phyloP scores from a whole-genome alignment of 805 yeast species.

The Saturnispora zaruensis region DNA sequence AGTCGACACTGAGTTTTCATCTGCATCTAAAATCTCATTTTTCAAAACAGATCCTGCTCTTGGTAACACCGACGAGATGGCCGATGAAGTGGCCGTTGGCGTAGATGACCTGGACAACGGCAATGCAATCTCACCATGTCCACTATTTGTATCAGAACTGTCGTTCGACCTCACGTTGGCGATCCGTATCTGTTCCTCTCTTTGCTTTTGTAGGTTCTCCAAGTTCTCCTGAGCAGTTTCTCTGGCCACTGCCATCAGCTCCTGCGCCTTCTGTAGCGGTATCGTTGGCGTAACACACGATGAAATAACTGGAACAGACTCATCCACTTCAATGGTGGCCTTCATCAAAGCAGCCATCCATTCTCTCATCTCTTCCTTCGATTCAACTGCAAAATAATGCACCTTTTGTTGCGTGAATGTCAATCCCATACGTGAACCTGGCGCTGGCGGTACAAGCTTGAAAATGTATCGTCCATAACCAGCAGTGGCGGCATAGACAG shows the following conservation, averaged over 20 bases:
- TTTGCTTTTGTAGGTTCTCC: slow-evolving; percentile 37
- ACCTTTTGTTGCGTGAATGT: slow-evolving; percentile 95
- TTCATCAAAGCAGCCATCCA: slow-evolving; percentile 96
- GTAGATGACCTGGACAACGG: not conserved
- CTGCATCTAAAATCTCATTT: not conserved
- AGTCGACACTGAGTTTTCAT: not conserved
- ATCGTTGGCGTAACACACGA: slow-evolving; percentile 96
- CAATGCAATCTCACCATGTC: not conserved
- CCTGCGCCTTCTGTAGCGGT: slow-evolving; percentile 79
- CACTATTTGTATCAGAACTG: not conserved
- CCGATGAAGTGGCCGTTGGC: not conserved
- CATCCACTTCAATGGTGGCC: slow-evolving; percentile 94
- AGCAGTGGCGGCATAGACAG: slow-evolving; percentile 84
- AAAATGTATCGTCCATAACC: slow-evolving; percentile 93
- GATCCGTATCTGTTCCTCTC: slow-evolving; percentile 17
- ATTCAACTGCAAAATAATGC: slow-evolving; percentile 93
- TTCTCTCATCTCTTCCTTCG: slow-evolving; percentile 80
- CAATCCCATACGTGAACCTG: slow-evolving; percentile 90
- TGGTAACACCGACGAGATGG: not conserved
- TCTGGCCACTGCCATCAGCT: slow-evolving; percentile 70
- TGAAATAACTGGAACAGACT: slow-evolving; percentile 80
- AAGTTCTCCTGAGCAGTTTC: slow-evolving; percentile 56
- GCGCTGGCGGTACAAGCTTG: slow-evolving; percentile 93
- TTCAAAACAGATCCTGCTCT: not conserved
- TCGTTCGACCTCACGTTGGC: not conserved